Base-by-base conservation (phyloP, 177 flowering plant genomes). In the Vitis hybrid region DNA sequence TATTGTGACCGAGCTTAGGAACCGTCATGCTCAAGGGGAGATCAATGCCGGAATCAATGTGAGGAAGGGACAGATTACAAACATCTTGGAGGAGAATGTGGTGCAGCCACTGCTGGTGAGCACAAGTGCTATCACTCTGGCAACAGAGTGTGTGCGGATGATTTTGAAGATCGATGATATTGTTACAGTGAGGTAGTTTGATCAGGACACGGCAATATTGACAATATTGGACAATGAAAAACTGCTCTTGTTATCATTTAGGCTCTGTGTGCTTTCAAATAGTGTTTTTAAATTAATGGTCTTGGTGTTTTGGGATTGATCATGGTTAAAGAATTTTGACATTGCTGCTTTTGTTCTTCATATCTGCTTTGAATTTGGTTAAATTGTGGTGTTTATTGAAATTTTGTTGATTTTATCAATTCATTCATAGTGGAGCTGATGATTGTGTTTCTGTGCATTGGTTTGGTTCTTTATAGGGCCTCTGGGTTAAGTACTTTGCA, bases 111-210 rank as follows among this genome's bases (percentile, higher is more conserved):
- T 94, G 77, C 90, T 94, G 14, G 98, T 94, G 72, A 91, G 95
- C 80, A 94, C 97, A 2, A 94, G 98, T 71, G 98, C 98, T 0
- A 83, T 94, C 49, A 70, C 91, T 8, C 74, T 94, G 72, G 97
- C 98, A 4, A 88, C 95, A 2, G 98, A 94, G 85, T 94, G 98
- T 57, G 97, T 94, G 52, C 84, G 97, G 76, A 92, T 94, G 98
- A 94, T 94, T 66, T 77, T 94, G 93, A 94, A 94, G 92, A 94
- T 94, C 71, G 98, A 94, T 79, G 98, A 94, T 79, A 92, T 94
- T 63, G 90, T 94, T 66, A 87, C 90, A 2, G 98, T 93, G 78
- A 85, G 94, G 87, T 93, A 91, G 87, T 63, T 27, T 30, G 49
- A 49, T 63, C 15, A 21, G 20, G 21, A 15, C 61, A 53, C 3